Percentiles rank a stretch among this genome's conserved stretches.
Conservation (phyloP, 305 asterid species). For the Fraxinus albicans region DNA sequence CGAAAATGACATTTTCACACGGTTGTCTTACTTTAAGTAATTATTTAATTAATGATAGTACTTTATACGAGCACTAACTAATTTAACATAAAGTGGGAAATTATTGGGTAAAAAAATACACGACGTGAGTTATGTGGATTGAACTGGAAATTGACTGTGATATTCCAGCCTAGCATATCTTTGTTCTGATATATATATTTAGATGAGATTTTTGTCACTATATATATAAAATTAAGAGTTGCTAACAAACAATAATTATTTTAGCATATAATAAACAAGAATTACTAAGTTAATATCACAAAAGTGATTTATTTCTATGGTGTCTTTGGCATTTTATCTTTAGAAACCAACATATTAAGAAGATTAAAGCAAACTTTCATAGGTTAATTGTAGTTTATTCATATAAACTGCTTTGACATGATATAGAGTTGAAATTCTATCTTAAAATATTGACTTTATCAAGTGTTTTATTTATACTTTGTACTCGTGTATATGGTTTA, state of each 20-base stretch:
- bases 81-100: neutral
- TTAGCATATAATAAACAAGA: neutral
- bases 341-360: too few relatives aligned
- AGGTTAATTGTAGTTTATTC: too few relatives aligned
- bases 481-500: neutral
- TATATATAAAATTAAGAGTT: neutral
- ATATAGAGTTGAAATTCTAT: too few relatives aligned
- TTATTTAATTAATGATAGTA: neutral
- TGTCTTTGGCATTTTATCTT: too few relatives aligned
- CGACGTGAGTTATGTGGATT: neutral
- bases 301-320: neutral
- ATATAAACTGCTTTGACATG: too few relatives aligned
- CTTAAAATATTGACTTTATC: neutral
- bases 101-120: neutral
- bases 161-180: neutral
- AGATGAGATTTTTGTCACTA: neutral
- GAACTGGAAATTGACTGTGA: neutral
- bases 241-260: neutral
- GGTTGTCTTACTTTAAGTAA: neutral
- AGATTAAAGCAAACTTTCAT: too few relatives aligned
- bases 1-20: neutral
- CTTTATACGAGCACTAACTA: constrained; percentile 2
- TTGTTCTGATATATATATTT: neutral
- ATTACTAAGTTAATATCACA: neutral
- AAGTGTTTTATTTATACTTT: neutral